These are phyloP conservation scores for Exophiala aquamarina DNA, from an alignment of 2,329 filamentous ascomycete species.

Conservation along the genomic window DNA sequence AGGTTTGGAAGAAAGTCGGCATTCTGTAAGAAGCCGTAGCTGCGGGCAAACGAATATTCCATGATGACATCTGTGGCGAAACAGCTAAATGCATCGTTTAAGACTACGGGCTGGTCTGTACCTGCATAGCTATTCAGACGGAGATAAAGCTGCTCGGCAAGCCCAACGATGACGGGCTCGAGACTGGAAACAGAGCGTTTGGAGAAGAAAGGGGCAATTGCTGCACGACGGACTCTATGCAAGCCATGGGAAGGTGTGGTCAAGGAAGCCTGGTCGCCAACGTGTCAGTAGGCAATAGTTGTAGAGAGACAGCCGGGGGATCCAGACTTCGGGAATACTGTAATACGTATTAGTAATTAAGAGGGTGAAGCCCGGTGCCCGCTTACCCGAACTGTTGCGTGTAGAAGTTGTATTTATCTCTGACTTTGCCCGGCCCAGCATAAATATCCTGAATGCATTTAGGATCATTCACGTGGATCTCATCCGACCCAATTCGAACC, in stretches of 20 bases:
- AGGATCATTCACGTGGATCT: constrained; percentile 11
- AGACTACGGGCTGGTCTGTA: constrained; percentile 24
- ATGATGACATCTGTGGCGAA: constrained; percentile 48
- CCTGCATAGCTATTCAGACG: constrained; percentile 26
- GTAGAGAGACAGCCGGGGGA: neutral
- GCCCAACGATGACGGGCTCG: constrained; percentile 21
- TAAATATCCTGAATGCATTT: neutral
- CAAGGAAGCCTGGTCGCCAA: constrained; percentile 30
- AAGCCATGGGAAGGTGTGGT: constrained; percentile 28
- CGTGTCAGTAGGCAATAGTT: neutral
- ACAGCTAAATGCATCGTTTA: constrained; percentile 33
- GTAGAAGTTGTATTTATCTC: neutral
- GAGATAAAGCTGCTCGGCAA: constrained; percentile 24
- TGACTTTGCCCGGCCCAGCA: neutral
- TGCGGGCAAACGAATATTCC: constrained; percentile 34
- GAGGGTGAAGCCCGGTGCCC: neutral
- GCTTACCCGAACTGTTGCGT: neutral
- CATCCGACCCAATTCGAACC: constrained; percentile 12
- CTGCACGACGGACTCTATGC: constrained; percentile 19
- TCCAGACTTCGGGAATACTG: neutral
- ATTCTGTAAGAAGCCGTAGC: constrained; percentile 29
- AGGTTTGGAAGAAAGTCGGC: constrained; percentile 33
- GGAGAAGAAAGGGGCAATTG: constrained; percentile 25
- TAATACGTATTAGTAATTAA: constrained; percentile 1
- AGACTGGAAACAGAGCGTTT: constrained; percentile 13